Percentiles rank a stretch among this genome's conserved stretches.
phyloP scores from a whole-genome alignment of 1,139 yeast genomes.

The Tardiomyces digboiensis region DNA sequence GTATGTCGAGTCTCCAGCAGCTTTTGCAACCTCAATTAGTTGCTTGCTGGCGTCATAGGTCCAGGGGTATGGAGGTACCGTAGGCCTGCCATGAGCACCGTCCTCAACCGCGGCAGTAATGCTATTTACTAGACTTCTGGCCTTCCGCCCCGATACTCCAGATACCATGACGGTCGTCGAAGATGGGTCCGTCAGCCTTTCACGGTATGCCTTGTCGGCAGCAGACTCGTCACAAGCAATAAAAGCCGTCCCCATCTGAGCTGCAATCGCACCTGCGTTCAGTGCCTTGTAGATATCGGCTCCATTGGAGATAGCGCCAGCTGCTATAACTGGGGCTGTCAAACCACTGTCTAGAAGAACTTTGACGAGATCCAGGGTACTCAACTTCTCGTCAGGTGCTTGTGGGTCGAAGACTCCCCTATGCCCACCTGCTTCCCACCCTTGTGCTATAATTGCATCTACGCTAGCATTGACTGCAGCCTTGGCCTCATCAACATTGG shows the following conservation, averaged over 20 bases:
- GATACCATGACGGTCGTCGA: not conserved
- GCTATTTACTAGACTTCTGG: not conserved
- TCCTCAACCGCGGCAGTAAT: not conserved
- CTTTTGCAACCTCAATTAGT: not conserved
- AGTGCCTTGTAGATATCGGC: constrained; percentile 23
- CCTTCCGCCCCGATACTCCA: not conserved
- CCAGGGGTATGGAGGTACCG: not conserved
- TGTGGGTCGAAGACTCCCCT: constrained; percentile 29
- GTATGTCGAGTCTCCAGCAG: not conserved
- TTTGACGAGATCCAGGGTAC: constrained; percentile 12
- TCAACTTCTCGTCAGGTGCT: constrained; percentile 3
- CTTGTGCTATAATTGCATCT: constrained; percentile 39
- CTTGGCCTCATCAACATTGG: constrained; percentile 34
- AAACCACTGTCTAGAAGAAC: constrained; percentile 10
- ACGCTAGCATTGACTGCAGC: constrained; percentile 23
- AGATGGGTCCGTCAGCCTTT: not conserved
- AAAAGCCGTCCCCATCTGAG: constrained; percentile 29
- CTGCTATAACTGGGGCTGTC: constrained; percentile 28
- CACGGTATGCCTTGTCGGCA: constrained; percentile 5
- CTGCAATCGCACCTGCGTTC: constrained; percentile 32
- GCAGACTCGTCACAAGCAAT: constrained; percentile 10
- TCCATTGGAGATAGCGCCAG: constrained; percentile 39
- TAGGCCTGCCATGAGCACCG: not conserved
- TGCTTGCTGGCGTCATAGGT: constrained; percentile 1
- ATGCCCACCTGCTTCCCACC: constrained; percentile 48